These are phyloP conservation scores for Tricholomella constricta DNA, from an alignment of 768 basidiomycete species.

Conservation along the genomic window DNA sequence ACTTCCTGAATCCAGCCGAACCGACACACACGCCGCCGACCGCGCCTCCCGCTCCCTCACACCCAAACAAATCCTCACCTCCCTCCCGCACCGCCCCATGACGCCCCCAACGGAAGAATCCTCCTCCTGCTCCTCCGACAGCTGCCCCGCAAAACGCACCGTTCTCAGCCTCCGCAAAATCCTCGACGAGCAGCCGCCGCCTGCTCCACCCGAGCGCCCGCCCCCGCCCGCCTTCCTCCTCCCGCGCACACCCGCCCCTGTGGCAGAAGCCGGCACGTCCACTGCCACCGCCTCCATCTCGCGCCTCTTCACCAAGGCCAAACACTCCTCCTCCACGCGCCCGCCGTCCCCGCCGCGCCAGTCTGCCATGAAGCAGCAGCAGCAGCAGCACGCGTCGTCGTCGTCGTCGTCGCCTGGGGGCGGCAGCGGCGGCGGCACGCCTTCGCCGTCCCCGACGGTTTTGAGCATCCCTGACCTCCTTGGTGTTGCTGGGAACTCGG, in stretches of 20 bases:
- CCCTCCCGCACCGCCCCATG: slow-evolving; percentile 39
- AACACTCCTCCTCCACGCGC: slow-evolving; percentile 60
- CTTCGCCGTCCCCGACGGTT: slow-evolving; percentile 22
- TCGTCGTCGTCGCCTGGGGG: slow-evolving; percentile 28
- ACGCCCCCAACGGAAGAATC: slow-evolving; percentile 66
- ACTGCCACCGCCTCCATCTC: slow-evolving; percentile 79
- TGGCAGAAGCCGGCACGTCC: slow-evolving; percentile 59
- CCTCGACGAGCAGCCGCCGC: slow-evolving; percentile 54
- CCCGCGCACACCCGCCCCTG: slow-evolving; percentile 54
- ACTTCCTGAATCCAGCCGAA: slow-evolving; percentile 11
- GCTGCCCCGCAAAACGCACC: slow-evolving; percentile 60
- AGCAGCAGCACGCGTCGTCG: slow-evolving; percentile 21
- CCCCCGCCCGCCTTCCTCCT: slow-evolving; percentile 40
- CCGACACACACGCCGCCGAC: slow-evolving; percentile 4
- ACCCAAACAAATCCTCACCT: slow-evolving; percentile 25
- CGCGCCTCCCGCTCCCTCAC: slow-evolving; percentile 31
- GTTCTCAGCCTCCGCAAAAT: slow-evolving; percentile 71
- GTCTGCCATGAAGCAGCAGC: slow-evolving; percentile 39
- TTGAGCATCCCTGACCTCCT: slow-evolving; percentile 30
- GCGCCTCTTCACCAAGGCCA: slow-evolving; percentile 67
- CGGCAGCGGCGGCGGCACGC: slow-evolving; percentile 19
- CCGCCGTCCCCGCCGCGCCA: slow-evolving; percentile 59
- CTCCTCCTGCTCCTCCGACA: slow-evolving; percentile 55
- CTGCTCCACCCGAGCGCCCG: slow-evolving; percentile 12
- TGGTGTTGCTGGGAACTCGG: slow-evolving; percentile 23